These are phyloP conservation scores for Lupinus albus DNA, from an alignment of 306 rosid species.

Conservation along the genomic window DNA sequence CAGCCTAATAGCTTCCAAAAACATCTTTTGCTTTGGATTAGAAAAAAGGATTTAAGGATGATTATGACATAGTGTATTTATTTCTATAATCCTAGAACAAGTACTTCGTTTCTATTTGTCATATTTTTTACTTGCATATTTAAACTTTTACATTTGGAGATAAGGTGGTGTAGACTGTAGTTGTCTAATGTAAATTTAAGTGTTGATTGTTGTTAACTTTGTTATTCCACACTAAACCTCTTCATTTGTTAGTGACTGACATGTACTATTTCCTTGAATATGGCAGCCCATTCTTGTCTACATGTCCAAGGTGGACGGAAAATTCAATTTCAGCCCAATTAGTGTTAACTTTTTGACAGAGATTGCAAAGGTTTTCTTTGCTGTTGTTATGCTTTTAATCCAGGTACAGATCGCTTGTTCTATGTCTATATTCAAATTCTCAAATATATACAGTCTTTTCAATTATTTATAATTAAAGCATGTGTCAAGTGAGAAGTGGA, in stretches of 20 bases:
- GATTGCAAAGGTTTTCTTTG: slow-evolving; percentile 83
- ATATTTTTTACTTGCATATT: slow-evolving; percentile 22
- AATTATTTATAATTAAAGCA: slow-evolving; percentile 23
- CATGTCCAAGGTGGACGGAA: slow-evolving; percentile 99
- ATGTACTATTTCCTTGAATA: slow-evolving; percentile 34
- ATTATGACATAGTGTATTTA: slow-evolving; percentile 16
- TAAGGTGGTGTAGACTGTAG: background rate
- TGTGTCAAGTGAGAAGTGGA: slow-evolving; percentile 24
- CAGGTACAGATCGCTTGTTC: slow-evolving; percentile 61
- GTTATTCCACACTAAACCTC: slow-evolving; percentile 13
- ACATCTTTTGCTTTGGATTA: background rate
- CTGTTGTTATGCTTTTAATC: slow-evolving; percentile 81
- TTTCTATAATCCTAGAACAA: slow-evolving; percentile 16
- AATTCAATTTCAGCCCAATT: slow-evolving; percentile 93
- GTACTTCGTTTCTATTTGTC: background rate
- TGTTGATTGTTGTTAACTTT: slow-evolving; percentile 19
- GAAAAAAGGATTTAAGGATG: background rate
- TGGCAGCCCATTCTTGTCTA: slow-evolving; percentile 95
- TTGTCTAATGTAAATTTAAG: background rate
- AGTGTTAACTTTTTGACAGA: slow-evolving; percentile 98
- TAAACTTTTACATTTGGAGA: slow-evolving; percentile 7
- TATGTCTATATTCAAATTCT: slow-evolving; percentile 25
- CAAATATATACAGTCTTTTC: slow-evolving; percentile 25
- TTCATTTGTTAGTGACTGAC: slow-evolving; percentile 36
- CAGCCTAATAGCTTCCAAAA: background rate